These are phyloP conservation scores for Linderina pennispora DNA, from an alignment of 192 early-diverging fungal genomes.

Conservation along the genomic window DNA sequence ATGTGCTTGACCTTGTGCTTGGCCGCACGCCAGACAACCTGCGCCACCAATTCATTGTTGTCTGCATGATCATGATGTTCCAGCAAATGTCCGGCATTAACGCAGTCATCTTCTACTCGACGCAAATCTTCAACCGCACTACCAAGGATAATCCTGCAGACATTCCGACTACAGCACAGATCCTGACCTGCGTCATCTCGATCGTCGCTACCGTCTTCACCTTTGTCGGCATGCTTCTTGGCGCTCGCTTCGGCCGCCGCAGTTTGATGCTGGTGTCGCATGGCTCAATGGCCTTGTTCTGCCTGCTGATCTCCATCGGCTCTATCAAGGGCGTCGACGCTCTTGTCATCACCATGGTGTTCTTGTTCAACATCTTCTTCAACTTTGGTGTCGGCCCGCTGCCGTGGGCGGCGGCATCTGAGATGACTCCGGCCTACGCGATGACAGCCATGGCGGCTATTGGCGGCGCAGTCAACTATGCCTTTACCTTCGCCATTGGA, in stretches of 20 bases:
- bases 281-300: constrained; percentile 51
- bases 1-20: constrained; percentile 48
- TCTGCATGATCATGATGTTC: constrained; percentile 54
- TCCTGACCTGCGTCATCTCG: constrained; percentile 20
- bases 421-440: constrained; percentile 69
- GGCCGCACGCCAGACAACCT: constrained; percentile 49
- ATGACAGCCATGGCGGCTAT: constrained; percentile 57
- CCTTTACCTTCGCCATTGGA: constrained; percentile 48
- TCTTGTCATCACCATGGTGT: constrained; percentile 54
- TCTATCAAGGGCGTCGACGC: constrained; percentile 33
- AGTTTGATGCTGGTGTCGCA: constrained; percentile 61
- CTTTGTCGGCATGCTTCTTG: constrained; percentile 37
- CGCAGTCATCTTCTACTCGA: constrained; percentile 73
- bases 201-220: constrained; percentile 15
- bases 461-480: constrained; percentile 64
- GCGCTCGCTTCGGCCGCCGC: constrained; percentile 60
- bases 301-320: constrained; percentile 56
- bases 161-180: constrained; percentile 29
- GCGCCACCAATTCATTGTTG: constrained; percentile 52
- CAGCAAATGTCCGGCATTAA: constrained; percentile 84
- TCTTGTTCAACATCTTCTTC: constrained; percentile 62
- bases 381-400: constrained; percentile 70
- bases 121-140: constrained; percentile 55
- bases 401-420: constrained; percentile 70
- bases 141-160: constrained; percentile 2